A percentile compares a stretch with the other conserved stretches of the same genome.
Conservation (phyloP, 2,329 filamentous ascomycete species). For the Epichloe amarillans region DNA sequence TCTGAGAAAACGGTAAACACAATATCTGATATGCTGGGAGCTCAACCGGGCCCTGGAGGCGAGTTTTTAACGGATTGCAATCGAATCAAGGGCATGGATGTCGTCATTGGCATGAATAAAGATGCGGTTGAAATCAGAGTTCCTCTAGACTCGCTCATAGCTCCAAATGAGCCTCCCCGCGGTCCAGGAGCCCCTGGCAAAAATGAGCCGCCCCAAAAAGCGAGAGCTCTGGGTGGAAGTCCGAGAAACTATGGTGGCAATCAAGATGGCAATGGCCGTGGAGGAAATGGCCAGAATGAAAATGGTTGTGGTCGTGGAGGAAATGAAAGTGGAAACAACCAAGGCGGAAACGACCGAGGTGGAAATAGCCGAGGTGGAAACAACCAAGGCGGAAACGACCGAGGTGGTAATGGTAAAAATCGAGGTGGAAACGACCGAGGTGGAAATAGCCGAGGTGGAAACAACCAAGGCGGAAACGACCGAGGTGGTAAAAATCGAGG, state of each 20-base stretch:
- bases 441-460: too few relatives aligned
- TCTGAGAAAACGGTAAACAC: neutral
- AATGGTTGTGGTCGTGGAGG: neutral
- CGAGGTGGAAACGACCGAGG: too few relatives aligned
- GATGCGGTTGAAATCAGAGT: conserved; percentile 1
- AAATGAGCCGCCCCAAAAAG: neutral
- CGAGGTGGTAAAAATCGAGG: too few relatives aligned
- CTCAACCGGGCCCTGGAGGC: neutral
- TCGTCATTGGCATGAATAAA: conserved; percentile 2
- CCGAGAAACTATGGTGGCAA: neutral
- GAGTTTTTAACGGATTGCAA: neutral
- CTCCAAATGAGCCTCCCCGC: neutral
- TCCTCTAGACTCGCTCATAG: neutral
- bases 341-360: neutral
- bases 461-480: too few relatives aligned
- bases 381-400: too few relatives aligned
- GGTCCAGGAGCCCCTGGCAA: neutral
- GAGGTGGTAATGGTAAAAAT: too few relatives aligned
- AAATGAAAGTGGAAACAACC: neutral
- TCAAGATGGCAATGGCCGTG: neutral
- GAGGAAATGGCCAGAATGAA: neutral
- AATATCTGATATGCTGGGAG: neutral
- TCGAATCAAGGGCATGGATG: neutral
- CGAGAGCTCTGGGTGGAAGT: neutral
- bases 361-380: rapidly evolving